A percentile compares a stretch with the other conserved stretches of the same genome.
phyloP scores from a whole-genome alignment of 148 eudicot species.

The Vaccinium myrtillus region DNA sequence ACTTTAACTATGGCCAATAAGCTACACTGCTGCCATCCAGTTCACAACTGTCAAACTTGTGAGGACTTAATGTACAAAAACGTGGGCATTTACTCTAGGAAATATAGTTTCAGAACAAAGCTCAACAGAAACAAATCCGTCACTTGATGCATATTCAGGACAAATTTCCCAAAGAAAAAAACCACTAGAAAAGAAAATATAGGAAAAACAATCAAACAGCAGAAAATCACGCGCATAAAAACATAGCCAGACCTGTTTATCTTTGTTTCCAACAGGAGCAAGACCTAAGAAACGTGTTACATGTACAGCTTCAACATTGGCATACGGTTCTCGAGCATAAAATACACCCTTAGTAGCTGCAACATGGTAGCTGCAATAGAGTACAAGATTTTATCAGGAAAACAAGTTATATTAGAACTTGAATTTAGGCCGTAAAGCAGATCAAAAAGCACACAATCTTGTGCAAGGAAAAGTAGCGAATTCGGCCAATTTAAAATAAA shows the following conservation, averaged over 20 bases:
- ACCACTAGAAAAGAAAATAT: background rate
- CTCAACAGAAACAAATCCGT: background rate
- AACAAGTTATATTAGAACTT: background rate
- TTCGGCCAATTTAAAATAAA: slow-evolving; percentile 11
- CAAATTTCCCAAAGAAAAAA: background rate
- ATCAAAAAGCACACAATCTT: background rate
- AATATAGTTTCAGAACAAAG: background rate
- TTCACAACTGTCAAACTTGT: background rate
- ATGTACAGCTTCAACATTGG: slow-evolving; percentile 69
- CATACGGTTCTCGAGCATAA: slow-evolving; percentile 87
- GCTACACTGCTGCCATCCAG: background rate
- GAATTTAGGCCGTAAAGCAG: slow-evolving; percentile 1
- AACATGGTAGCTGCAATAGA: slow-evolving; percentile 69
- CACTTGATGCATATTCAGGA: background rate
- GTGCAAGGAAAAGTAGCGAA: background rate
- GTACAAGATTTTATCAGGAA: slow-evolving; percentile 24
- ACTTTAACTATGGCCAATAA: background rate
- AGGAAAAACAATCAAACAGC: background rate
- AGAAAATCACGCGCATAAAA: slow-evolving; percentile 3
- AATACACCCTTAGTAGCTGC: slow-evolving; percentile 75
- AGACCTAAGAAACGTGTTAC: slow-evolving; percentile 94
- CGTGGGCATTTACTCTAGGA: background rate
- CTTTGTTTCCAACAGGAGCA: slow-evolving; percentile 88
- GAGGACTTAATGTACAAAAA: background rate
- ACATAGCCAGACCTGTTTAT: slow-evolving; percentile 61